Percentiles rank a stretch among this genome's conserved stretches.
phyloP scores from a whole-genome alignment of 306 rosid genomes.

The Citrullus mucosospermus region DNA sequence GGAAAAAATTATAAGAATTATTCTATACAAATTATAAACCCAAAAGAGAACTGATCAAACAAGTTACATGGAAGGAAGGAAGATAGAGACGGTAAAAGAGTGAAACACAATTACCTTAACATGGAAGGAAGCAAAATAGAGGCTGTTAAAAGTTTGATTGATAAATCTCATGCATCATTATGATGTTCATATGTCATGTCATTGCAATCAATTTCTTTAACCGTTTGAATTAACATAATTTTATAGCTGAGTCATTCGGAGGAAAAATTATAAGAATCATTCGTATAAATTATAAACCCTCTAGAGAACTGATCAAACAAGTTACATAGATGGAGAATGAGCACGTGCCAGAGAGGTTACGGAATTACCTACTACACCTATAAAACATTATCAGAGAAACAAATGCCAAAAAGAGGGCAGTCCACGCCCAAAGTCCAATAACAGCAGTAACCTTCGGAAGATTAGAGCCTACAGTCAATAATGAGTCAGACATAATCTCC shows the following conservation, averaged over 20 bases:
- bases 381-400: slow-evolving; percentile 62
- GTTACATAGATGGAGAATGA: neutral
- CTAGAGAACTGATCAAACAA: neutral
- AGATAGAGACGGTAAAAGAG: neutral
- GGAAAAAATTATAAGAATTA: too few species aligned
- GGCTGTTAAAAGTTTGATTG: too few species aligned
- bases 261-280: neutral
- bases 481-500: slow-evolving; percentile 20
- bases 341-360: neutral
- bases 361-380: slow-evolving; percentile 73
- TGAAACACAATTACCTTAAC: too few species aligned
- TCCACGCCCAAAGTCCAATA: slow-evolving; percentile 87
- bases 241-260: neutral
- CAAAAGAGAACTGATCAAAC: neutral
- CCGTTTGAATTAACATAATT: neutral
- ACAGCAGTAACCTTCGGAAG: slow-evolving; percentile 73
- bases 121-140: too few species aligned
- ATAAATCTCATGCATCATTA: too few species aligned
- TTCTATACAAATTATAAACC: neutral
- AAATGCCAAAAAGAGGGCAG: slow-evolving; percentile 42
- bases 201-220: neutral
- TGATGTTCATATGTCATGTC: neutral
- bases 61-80: neutral
- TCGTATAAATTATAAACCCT: neutral
- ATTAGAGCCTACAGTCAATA: slow-evolving; percentile 47